Conservation (phyloP, 2,329 filamentous ascomycete species). For the Neonectria sp. region DNA sequence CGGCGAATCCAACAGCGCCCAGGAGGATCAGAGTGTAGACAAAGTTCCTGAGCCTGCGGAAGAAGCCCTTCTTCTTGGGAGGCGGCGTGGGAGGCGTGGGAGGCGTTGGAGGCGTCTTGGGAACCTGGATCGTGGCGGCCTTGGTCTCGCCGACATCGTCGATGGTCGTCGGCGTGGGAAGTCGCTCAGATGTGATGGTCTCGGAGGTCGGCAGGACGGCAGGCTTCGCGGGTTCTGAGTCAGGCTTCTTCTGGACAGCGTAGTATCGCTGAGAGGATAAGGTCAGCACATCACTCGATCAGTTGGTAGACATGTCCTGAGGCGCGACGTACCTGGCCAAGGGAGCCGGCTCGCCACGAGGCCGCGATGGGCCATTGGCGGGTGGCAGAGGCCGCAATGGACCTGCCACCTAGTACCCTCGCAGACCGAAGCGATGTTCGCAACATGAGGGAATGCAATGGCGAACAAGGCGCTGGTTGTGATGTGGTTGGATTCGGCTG, state of each 20-base stretch:
- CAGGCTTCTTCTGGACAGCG: constrained; percentile 68
- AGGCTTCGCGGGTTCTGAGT: constrained; percentile 64
- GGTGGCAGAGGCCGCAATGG: constrained; percentile 65
- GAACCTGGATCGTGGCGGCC: constrained; percentile 58
- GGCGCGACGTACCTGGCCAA: constrained; percentile 54
- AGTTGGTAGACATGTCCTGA: constrained; percentile 53
- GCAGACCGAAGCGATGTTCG: constrained; percentile 78
- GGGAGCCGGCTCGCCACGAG: constrained; percentile 51
- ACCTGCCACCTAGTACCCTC: constrained; percentile 70
- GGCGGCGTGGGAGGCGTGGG: constrained; percentile 49
- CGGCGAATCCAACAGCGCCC: constrained; percentile 83
- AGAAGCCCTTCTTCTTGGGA: constrained; percentile 74
- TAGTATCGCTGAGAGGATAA: constrained; percentile 66
- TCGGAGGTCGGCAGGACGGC: constrained; percentile 69
- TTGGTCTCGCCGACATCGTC: constrained; percentile 57
- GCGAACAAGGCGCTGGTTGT: constrained; percentile 55
- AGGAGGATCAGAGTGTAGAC: constrained; percentile 84
- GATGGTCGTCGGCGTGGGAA: constrained; percentile 54
- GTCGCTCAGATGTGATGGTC: constrained; percentile 65
- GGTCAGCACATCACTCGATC: constrained; percentile 51
- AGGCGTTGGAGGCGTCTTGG: constrained; percentile 51
- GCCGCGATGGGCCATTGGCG: constrained; percentile 71
- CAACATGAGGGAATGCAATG: constrained; percentile 74
- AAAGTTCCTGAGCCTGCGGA: constrained; percentile 82
- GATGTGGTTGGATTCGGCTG: constrained; percentile 50